Percentiles rank a stretch among this genome's conserved stretches.
These are phyloP conservation scores for Phytophthora lateralis DNA, from an alignment of 352 stramenopile species.

Conservation along the genomic window DNA sequence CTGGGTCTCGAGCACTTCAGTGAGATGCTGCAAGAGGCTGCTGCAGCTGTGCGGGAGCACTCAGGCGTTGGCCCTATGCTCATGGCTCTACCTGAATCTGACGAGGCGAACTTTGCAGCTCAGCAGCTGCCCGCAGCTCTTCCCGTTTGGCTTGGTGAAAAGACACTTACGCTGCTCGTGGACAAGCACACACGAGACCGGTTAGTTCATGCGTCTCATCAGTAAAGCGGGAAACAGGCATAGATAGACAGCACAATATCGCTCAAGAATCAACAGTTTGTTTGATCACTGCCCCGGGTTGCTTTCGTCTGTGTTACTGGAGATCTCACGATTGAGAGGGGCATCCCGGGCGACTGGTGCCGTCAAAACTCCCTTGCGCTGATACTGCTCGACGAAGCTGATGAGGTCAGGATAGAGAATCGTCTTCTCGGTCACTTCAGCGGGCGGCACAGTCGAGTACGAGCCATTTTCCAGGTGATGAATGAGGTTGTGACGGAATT, in stretches of 20 bases:
- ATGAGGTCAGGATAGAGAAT: conserved; percentile 69
- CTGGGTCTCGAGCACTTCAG: conserved; percentile 46
- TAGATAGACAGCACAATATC: no score
- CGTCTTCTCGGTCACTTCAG: conserved; percentile 58
- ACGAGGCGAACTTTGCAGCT: neutral
- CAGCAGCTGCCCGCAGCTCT: conserved; percentile 37
- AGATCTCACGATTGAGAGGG: conserved; percentile 69
- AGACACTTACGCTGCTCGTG: conserved; percentile 56
- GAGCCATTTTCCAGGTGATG: conserved; percentile 66
- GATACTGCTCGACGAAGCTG: conserved; percentile 79
- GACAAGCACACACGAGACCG: conserved; percentile 60
- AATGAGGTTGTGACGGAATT: conserved; percentile 76
- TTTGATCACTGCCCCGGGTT: neutral
- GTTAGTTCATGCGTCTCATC: conserved; percentile 30
- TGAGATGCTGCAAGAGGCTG: conserved; percentile 32
- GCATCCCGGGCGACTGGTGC: conserved; percentile 50
- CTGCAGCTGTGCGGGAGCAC: conserved; percentile 29
- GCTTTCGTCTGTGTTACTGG: conserved; percentile 22
- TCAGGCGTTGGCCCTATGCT: conserved; percentile 57
- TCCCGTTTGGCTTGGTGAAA: conserved; percentile 65
- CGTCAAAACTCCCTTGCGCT: conserved; percentile 67
- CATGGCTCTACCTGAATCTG: conserved; percentile 27
- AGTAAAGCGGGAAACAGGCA: conserved; percentile 4
- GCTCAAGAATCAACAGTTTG: neutral
- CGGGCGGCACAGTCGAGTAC: conserved; percentile 62